Evolutionary conservation across 2,329 filamentous ascomycete species (phyloP).

Genomic region (Aciculosporium take): DNA sequence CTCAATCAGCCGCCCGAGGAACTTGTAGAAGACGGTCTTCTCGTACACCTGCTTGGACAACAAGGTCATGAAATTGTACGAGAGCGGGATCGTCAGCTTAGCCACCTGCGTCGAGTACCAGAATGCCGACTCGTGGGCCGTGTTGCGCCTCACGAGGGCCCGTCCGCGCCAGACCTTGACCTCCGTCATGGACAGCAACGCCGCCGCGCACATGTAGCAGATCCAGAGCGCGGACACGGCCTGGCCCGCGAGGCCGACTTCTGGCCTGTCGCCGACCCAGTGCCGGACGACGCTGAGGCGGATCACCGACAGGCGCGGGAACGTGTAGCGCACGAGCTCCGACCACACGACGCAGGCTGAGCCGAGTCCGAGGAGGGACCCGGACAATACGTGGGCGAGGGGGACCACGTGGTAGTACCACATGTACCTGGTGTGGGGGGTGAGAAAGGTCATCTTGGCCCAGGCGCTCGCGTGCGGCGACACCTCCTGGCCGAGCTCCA

Average conservation of each 20-base stretch:
- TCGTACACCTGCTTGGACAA: constrained; percentile 57
- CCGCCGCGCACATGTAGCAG: constrained; percentile 87
- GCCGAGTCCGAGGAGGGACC: constrained; percentile 55
- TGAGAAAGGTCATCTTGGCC: constrained; percentile 48
- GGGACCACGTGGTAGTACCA: constrained; percentile 64
- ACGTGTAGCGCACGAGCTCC: constrained; percentile 73
- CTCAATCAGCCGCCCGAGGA: constrained; percentile 71
- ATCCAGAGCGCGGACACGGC: constrained; percentile 77
- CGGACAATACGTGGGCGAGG: constrained; percentile 46
- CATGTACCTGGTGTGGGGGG: constrained; percentile 69
- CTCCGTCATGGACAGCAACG: constrained; percentile 75
- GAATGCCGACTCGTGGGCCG: constrained; percentile 81
- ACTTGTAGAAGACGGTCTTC: constrained; percentile 72
- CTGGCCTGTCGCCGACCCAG: constrained; percentile 52
- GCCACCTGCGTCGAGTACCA: constrained; percentile 94
- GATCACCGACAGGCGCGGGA: constrained; percentile 60
- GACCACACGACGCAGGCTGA: constrained; percentile 85
- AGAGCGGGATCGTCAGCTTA: constrained; percentile 78
- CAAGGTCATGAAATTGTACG: constrained; percentile 95
- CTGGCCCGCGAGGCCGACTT: constrained; percentile 78
- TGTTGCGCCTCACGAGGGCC: constrained; percentile 78
- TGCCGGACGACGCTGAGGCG: constrained; percentile 59
- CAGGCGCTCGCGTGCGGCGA: constrained; percentile 41
- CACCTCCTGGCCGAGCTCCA: constrained; percentile 53
- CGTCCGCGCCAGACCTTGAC: constrained; percentile 97